Evolutionary conservation across 176 grass and related monocot genomes (phyloP).

Genomic region (Avena sativa): DNA sequence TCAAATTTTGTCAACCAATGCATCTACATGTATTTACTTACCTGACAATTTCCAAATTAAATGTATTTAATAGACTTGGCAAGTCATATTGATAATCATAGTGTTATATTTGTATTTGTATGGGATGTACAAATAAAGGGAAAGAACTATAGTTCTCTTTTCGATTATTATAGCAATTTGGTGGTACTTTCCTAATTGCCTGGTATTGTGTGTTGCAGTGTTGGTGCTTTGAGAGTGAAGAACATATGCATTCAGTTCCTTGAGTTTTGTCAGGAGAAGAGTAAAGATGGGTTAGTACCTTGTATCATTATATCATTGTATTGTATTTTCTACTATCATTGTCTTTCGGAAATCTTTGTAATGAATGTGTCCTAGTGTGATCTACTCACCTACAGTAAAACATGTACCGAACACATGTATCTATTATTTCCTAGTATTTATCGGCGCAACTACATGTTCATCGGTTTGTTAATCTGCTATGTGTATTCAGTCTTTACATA

Average conservation of each 20-base stretch:
- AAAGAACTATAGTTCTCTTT: not conserved
- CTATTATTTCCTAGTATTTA: not conserved
- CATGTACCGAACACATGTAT: not conserved
- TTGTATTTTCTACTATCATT: not conserved
- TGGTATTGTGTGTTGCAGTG: slow-evolving; percentile 49
- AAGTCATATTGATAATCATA: not conserved
- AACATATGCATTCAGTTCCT: slow-evolving; percentile 49
- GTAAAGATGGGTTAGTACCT: slow-evolving; percentile 59
- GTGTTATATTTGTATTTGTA: not conserved
- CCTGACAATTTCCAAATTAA: not conserved
- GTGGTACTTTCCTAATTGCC: slow-evolving; percentile 10
- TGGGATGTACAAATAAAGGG: not conserved
- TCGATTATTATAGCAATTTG: slow-evolving; percentile 1
- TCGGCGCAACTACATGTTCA: not conserved
- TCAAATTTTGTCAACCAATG: not conserved
- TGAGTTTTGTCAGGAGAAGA: slow-evolving; percentile 46
- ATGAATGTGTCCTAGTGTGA: not conserved
- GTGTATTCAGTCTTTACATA: not conserved
- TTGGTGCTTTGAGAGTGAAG: slow-evolving; percentile 64
- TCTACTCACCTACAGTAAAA: not conserved
- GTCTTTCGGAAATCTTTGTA: slow-evolving; percentile 1
- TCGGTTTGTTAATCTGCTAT: no score
- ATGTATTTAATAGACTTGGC: no score
- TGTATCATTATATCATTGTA: not conserved
- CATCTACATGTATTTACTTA: not conserved